These are phyloP conservation scores for Raddia guianensis DNA, from an alignment of 176 grass and related monocot species.

Conservation along the genomic window DNA sequence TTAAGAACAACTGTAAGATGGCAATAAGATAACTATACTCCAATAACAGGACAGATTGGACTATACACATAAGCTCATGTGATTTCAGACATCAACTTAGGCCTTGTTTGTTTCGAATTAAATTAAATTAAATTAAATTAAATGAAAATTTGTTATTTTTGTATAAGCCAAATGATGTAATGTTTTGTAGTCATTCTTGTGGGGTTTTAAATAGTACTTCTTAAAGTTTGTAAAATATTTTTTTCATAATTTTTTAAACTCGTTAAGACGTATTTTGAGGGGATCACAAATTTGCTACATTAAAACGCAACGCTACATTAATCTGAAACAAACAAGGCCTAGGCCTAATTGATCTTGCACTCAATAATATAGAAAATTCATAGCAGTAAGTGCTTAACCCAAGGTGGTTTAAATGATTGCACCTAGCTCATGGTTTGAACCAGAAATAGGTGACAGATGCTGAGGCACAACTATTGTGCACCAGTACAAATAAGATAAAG, in stretches of 20 bases:
- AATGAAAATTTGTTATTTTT: too few relatives aligned
- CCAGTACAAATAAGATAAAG: not conserved
- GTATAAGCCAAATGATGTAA: too few relatives aligned
- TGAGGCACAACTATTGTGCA: slow-evolving; percentile 1
- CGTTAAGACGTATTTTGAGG: too few relatives aligned
- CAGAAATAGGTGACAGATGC: slow-evolving; percentile 3
- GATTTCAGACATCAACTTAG: not conserved
- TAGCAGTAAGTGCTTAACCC: not conserved
- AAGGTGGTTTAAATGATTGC: not conserved
- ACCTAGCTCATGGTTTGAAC: slow-evolving; percentile 7
- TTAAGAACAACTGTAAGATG: slow-evolving; percentile 46
- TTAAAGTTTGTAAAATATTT: too few relatives aligned
- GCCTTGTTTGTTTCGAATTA: too few relatives aligned
- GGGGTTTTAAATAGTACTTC: too few relatives aligned
- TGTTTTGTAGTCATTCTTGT: too few relatives aligned
- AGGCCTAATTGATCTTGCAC: not conserved
- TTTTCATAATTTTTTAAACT: too few relatives aligned
- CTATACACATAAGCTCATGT: slow-evolving; percentile 10
- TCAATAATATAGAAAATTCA: not conserved
- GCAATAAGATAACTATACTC: slow-evolving; percentile 1
- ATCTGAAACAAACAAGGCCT: too few relatives aligned
- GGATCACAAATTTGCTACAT: too few relatives aligned
- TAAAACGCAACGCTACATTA: too few relatives aligned
- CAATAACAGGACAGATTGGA: slow-evolving; percentile 4
- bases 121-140: too few relatives aligned